phyloP scores from a whole-genome alignment of 768 basidiomycete genomes.

The Pseudohyphozyma bogoriensis region DNA sequence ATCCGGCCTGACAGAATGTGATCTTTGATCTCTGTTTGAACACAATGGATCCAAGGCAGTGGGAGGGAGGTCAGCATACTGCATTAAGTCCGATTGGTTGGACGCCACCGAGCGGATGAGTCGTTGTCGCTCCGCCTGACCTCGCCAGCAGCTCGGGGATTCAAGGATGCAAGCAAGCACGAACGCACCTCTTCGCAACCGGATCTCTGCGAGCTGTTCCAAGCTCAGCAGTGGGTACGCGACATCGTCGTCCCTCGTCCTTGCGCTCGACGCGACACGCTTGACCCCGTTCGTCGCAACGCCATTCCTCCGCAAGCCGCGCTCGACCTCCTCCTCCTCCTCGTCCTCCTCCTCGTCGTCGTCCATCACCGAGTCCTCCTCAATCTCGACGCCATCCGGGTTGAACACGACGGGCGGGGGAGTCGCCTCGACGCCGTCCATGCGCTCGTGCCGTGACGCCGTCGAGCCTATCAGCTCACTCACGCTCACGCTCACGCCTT shows the following conservation, averaged over 20 bases:
- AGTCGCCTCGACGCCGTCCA: constrained; percentile 25
- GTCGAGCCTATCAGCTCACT: background rate
- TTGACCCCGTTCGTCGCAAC: background rate
- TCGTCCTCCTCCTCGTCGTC: background rate
- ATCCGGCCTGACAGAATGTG: constrained; percentile 67
- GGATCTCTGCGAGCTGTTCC: constrained; percentile 1
- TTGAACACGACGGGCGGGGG: background rate
- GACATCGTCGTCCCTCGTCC: background rate
- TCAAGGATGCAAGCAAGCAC: no score
- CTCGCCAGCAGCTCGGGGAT: background rate
- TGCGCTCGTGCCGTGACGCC: constrained; percentile 5
- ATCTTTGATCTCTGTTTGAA: constrained; percentile 52
- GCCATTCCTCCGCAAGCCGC: background rate
- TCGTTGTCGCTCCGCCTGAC: no score
- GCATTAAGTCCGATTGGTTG: no score
- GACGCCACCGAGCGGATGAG: no score
- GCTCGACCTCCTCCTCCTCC: background rate
- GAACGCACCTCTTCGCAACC: constrained; percentile 7
- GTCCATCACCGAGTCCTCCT: no score
- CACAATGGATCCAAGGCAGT: no score
- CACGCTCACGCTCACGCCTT: background rate
- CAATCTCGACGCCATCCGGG: background rate
- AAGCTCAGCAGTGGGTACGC: background rate
- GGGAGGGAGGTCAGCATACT: no score
- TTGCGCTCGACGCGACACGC: background rate